Evolutionary conservation across 1,139 yeast species (phyloP).

Genomic region (Blastobotrys petasosporus): DNA sequence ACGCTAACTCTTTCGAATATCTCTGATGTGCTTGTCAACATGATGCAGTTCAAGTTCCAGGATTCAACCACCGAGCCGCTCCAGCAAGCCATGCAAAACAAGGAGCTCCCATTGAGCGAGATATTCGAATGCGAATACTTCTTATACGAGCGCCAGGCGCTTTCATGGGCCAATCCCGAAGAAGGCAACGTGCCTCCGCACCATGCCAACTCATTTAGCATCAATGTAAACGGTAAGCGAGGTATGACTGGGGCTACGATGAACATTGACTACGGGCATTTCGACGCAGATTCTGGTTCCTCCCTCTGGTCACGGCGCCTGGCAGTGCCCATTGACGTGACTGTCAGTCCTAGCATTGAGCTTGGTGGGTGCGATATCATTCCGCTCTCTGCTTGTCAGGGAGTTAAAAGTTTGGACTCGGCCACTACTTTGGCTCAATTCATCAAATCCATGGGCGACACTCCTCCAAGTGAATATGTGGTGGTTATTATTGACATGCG

Average conservation of each 20-base stretch:
- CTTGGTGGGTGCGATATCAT: constrained; percentile 68
- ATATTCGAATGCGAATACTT: constrained; percentile 71
- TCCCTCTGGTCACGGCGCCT: constrained; percentile 47
- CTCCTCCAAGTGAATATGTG: constrained; percentile 48
- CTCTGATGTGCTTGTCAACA: constrained; percentile 51
- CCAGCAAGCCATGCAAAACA: constrained; percentile 41
- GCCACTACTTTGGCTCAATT: constrained; percentile 12
- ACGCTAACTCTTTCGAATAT: constrained; percentile 51
- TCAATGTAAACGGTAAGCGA: constrained; percentile 65
- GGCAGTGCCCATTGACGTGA: constrained; percentile 57
- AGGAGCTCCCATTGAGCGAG: constrained; percentile 51
- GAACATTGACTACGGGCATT: constrained; percentile 57
- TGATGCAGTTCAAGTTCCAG: constrained; percentile 50
- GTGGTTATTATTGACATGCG: constrained; percentile 61
- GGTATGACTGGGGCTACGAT: constrained; percentile 65
- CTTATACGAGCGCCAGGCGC: constrained; percentile 53
- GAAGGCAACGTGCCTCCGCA: constrained; percentile 24
- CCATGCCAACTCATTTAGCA: constrained; percentile 38
- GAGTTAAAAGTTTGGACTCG: constrained; percentile 7
- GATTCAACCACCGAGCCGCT: constrained; percentile 71
- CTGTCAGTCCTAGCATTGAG: constrained; percentile 68
- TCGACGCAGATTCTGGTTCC: constrained; percentile 3
- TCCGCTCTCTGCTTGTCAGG: constrained; percentile 35
- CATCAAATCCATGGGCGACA: constrained; percentile 13
- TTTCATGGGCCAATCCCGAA: constrained; percentile 32